phyloP scores from a whole-genome alignment of 2,329 filamentous ascomycete species.

The Dactylellina haptotyla region DNA sequence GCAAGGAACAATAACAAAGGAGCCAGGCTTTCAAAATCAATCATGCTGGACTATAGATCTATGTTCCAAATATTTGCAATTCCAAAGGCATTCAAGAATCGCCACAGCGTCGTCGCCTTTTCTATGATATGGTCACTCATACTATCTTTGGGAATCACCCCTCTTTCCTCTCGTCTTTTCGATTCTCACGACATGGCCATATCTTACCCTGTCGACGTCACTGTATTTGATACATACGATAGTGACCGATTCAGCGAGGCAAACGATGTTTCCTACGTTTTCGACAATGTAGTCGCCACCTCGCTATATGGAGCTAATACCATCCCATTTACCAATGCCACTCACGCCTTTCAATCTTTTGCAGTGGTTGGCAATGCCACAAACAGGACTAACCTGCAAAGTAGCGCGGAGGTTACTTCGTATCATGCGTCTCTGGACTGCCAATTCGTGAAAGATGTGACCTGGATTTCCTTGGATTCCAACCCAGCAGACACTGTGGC shows the following conservation, averaged over 20 bases:
- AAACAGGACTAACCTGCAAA: neutral
- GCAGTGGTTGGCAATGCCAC: neutral
- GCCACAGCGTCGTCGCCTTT: constrained; percentile 1
- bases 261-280: neutral
- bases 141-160: neutral
- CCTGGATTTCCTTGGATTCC: neutral
- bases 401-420: constrained; percentile 2
- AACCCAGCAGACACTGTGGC: neutral
- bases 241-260: neutral
- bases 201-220: neutral
- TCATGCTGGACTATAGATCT: constrained; percentile 17
- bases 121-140: constrained; percentile 19
- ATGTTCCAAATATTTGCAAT: constrained; percentile 20
- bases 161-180: constrained; percentile 13
- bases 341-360: constrained; percentile 11
- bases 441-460: neutral
- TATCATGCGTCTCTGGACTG: constrained; percentile 12
- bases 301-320: neutral
- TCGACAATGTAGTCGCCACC: constrained; percentile 1
- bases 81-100: constrained; percentile 7
- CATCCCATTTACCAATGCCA: constrained; percentile 8
- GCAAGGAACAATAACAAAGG: constrained; percentile 5
- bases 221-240: constrained; percentile 3
- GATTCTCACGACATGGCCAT: neutral
- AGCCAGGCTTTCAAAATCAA: constrained; percentile 11